phyloP scores from a whole-genome alignment of 495 filamentous ascomycete genomes.

The Evernia prunastri region DNA sequence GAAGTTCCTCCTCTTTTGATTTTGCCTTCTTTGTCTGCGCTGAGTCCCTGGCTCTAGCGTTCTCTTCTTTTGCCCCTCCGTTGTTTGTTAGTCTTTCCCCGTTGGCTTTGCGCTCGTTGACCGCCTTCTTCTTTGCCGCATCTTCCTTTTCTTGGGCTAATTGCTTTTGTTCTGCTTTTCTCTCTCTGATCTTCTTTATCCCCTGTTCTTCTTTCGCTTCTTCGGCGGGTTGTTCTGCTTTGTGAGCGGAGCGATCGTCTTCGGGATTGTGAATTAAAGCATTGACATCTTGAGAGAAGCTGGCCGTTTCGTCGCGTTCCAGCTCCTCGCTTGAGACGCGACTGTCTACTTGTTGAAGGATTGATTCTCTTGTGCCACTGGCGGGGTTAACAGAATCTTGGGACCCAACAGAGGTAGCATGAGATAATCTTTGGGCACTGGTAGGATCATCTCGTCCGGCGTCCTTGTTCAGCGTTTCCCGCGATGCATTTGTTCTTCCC shows the following conservation, averaged over 20 bases:
- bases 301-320: neutral
- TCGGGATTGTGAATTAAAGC: neutral
- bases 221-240: conserved; percentile 1
- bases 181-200: neutral
- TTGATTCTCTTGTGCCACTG: neutral
- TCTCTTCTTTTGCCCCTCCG: neutral
- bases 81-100: neutral
- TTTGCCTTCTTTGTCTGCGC: neutral
- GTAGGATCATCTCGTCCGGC: neutral
- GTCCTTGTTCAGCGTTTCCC: neutral
- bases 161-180: neutral
- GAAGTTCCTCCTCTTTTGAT: neutral
- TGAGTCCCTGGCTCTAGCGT: neutral
- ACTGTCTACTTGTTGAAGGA: neutral
- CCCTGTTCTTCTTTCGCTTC: neutral
- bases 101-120: neutral
- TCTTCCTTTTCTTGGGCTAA: neutral
- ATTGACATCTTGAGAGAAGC: neutral
- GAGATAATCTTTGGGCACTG: neutral
- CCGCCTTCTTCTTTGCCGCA: neutral
- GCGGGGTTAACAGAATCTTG: neutral
- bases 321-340: neutral
- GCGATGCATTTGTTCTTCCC: neutral
- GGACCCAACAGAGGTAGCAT: neutral
- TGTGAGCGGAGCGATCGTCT: neutral